A percentile compares a stretch with the other conserved stretches of the same genome.
phyloP scores from a whole-genome alignment of 1,139 yeast genomes.

The Pichia kudriavzevii region DNA sequence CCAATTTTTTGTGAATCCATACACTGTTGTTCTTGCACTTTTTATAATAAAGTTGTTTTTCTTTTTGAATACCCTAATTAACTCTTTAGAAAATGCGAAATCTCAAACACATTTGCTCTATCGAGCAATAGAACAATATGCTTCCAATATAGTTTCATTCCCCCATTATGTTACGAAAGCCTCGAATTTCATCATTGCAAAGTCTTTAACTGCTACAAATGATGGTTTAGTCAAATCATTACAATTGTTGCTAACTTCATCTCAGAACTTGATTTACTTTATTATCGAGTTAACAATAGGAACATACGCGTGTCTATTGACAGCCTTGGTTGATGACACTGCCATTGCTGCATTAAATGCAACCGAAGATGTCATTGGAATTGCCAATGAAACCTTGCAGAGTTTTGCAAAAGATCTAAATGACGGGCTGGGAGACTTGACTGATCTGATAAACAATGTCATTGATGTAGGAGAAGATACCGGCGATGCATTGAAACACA shows the following conservation, averaged over 20 bases:
- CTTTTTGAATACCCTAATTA: conserved; percentile 37
- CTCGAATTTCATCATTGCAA: conserved; percentile 45
- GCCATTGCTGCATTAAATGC: conserved; percentile 69
- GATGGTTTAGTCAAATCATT: conserved; percentile 35
- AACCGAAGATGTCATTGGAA: conserved; percentile 50
- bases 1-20: conserved; percentile 54
- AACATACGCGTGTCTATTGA: conserved; percentile 74
- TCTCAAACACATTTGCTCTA: conserved; percentile 36
- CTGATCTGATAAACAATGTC: conserved; percentile 45
- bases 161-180: conserved; percentile 52
- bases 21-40: conserved; percentile 39
- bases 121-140: conserved; percentile 37
- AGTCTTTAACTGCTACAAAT: conserved; percentile 40
- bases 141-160: conserved; percentile 36
- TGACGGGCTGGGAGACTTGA: conserved; percentile 49
- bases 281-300: conserved; percentile 69
- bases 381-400: conserved; percentile 54
- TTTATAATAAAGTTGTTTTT: conserved; percentile 43
- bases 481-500: conserved; percentile 40
- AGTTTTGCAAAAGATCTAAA: conserved; percentile 53
- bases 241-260: conserved; percentile 42
- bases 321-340: conserved; percentile 66
- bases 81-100: conserved; percentile 33
- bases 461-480: conserved; percentile 30
- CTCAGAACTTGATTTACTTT: conserved; percentile 56